phyloP scores from a whole-genome alignment of 1,139 yeast species.

The Pichia norvegensis region DNA sequence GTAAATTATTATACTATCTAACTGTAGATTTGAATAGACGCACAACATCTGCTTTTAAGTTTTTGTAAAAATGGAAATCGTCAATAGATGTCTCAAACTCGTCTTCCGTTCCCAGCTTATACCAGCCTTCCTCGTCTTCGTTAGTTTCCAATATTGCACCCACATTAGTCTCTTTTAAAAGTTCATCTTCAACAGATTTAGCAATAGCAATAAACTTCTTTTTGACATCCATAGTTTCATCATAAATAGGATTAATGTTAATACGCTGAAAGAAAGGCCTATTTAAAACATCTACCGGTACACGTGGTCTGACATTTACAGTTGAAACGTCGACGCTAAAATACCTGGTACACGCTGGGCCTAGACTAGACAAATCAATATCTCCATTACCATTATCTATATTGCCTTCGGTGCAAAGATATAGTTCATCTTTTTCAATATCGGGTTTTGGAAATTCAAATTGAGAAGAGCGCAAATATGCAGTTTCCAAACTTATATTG shows the following conservation, averaged over 20 bases:
- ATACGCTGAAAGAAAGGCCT: neutral
- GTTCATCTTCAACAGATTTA: slow-evolving; percentile 11
- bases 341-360: slow-evolving; percentile 16
- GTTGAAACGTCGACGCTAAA: neutral
- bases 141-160: slow-evolving; percentile 8
- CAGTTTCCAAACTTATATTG: slow-evolving; percentile 14
- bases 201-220: slow-evolving; percentile 9
- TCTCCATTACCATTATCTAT: too few relatives aligned
- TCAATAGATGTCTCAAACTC: slow-evolving; percentile 16
- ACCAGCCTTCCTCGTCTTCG: slow-evolving; percentile 19
- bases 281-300: neutral
- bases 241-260: neutral
- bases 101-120: slow-evolving; percentile 18
- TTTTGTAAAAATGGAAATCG: slow-evolving; percentile 23
- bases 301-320: neutral
- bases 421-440: neutral
- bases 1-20: neutral
- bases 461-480: slow-evolving; percentile 17
- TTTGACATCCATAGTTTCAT: slow-evolving; percentile 3
- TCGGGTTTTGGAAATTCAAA: slow-evolving; percentile 14
- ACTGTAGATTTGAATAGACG: slow-evolving; percentile 15
- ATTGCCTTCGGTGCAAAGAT: neutral
- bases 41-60: slow-evolving; percentile 20
- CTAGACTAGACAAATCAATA: slow-evolving; percentile 32
- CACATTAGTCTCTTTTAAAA: slow-evolving; percentile 7